phyloP scores from a whole-genome alignment of 257 asterid genomes.

The Schizonepeta tenuifolia region DNA sequence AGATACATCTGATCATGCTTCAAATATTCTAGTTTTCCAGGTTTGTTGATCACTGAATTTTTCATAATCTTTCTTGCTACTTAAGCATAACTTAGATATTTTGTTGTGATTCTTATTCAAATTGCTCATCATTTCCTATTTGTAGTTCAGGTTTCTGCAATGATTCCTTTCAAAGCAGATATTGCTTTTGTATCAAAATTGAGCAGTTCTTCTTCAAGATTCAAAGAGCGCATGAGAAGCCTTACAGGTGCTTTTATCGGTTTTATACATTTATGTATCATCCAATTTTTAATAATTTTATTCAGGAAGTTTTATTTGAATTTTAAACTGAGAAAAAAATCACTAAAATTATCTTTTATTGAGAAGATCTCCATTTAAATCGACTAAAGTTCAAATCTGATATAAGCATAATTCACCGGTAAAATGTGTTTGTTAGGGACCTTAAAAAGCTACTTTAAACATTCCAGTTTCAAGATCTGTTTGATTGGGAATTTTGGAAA shows the following conservation, averaged over 20 bases:
- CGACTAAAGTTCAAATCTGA: conserved; percentile 3
- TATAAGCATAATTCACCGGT: not conserved
- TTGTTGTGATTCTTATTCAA: conserved; percentile 20
- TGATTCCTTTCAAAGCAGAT: conserved; percentile 76
- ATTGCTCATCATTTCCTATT: conserved; percentile 27
- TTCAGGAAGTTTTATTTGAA: not conserved
- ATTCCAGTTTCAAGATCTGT: not conserved
- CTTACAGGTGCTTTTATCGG: conserved; percentile 58
- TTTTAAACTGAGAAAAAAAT: not conserved
- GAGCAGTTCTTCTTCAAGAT: conserved; percentile 51
- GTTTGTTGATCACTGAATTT: conserved; percentile 40
- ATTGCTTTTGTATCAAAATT: conserved; percentile 74
- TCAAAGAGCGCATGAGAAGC: conserved; percentile 59
- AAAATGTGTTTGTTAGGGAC: not conserved
- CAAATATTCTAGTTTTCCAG: conserved; percentile 95
- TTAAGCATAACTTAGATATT: conserved; percentile 3
- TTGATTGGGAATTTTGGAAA: not conserved
- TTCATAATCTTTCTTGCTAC: conserved; percentile 27
- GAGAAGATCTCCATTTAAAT: conserved; percentile 10
- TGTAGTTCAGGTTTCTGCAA: conserved; percentile 80
- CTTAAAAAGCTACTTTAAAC: not conserved
- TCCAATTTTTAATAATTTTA: conserved; percentile 20
- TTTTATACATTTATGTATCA: conserved; percentile 11
- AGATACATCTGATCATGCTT: conserved; percentile 71
- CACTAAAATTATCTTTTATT: not conserved